Evolutionary conservation across 352 stramenopile genomes (phyloP).

Genomic region (Globisporangium heterothallicum): DNA sequence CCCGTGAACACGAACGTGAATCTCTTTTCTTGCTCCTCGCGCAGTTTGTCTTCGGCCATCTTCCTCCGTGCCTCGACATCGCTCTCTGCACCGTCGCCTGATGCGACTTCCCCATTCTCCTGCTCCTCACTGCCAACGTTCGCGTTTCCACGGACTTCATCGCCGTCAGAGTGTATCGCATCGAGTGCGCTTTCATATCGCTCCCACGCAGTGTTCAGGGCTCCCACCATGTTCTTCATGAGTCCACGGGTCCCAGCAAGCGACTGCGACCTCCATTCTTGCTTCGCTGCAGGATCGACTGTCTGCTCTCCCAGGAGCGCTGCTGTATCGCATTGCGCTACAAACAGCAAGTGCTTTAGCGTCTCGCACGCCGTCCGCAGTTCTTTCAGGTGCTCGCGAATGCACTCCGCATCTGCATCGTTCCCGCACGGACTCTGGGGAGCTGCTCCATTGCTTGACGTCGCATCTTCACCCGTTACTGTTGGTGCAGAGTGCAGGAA

Average conservation of each 20-base stretch:
- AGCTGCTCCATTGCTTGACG: too few relatives aligned
- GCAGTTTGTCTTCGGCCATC: background rate
- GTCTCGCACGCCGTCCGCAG: slow-evolving; percentile 47
- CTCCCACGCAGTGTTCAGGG: slow-evolving; percentile 16
- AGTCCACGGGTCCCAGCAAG: slow-evolving; percentile 8
- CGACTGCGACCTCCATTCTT: slow-evolving; percentile 1
- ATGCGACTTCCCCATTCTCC: slow-evolving; percentile 1
- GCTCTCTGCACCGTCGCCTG: background rate
- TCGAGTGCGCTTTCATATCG: slow-evolving; percentile 12
- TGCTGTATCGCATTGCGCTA: slow-evolving; percentile 34
- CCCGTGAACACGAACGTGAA: slow-evolving; percentile 57
- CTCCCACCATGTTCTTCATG: slow-evolving; percentile 18
- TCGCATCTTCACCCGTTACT: background rate
- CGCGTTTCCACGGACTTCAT: background rate
- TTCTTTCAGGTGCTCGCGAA: slow-evolving; percentile 21
- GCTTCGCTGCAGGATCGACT: background rate
- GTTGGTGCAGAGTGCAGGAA: background rate
- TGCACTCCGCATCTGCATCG: background rate
- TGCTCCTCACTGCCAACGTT: background rate
- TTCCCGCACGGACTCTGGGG: slow-evolving; percentile 5
- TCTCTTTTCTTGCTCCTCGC: background rate
- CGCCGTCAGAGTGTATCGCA: background rate
- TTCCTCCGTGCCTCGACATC: background rate
- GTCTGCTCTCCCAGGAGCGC: background rate
- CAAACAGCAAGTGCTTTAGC: slow-evolving; percentile 34